Conservation (phyloP, 345 rosid genomes). For the Lepidium sativum region DNA sequence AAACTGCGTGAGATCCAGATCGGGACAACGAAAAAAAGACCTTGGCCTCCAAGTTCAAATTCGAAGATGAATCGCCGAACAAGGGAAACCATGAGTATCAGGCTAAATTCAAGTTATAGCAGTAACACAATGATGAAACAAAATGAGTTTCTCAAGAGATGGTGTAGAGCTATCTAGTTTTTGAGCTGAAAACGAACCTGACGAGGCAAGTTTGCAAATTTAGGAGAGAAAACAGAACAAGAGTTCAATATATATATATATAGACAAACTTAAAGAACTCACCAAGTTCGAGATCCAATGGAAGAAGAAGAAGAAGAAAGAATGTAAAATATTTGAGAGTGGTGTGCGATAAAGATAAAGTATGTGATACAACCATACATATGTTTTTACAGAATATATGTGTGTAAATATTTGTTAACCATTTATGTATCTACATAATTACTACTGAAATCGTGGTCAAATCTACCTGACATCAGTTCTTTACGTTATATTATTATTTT, state of each 20-base stretch:
- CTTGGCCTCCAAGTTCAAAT: background rate
- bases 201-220: background rate
- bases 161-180: background rate
- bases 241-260: background rate
- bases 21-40: too few relatives aligned
- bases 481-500: background rate
- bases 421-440: background rate
- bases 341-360: background rate
- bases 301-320: background rate
- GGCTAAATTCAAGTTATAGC: too few relatives aligned
- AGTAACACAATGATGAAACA: too few relatives aligned
- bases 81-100: background rate
- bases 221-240: background rate
- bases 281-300: conserved; percentile 3
- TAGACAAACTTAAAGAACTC: background rate
- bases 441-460: background rate
- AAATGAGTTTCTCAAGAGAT: background rate
- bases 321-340: background rate
- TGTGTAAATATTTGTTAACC: too few relatives aligned
- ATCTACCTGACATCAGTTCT: background rate
- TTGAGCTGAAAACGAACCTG: conserved; percentile 1
- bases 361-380: background rate
- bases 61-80: background rate
- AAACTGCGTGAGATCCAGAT: too few relatives aligned
- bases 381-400: background rate